Base-by-base conservation (phyloP, 228 moss, liverwort and hornwort species). In the Sphagnum fallax region DNA sequence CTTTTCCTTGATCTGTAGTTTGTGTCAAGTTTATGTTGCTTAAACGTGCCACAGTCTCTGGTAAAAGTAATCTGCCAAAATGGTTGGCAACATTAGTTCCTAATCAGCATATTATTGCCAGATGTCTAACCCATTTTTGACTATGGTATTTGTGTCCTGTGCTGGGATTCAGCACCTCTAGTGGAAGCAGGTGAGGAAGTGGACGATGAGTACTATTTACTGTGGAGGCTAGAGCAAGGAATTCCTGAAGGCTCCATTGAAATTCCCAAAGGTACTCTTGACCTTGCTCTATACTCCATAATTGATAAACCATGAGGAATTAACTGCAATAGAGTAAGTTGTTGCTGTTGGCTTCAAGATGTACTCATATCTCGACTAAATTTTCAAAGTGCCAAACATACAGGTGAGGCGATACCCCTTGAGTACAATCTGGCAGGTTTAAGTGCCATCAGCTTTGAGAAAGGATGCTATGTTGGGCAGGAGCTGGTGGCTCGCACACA, bases 391-490 rank as follows among this genome's bases (percentile, higher is more conserved):
- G 32, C 32, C 32, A 32, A 32, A 61, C 52, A 14, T 62, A 18
- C 71, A 93, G 93, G 90, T 67, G 91, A 94, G 64, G 94, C 94
- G 61, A 91, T 94, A 72, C 91, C 89, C 14, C 69, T 94, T 71
- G 94, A 94, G 83, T 94, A 82, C 79, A 94, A 94, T 66, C 66
- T 94, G 68, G 91, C 77, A 47, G 94, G 84, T 50, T 73, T 94
- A 53, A 87, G 86, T 70, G 94, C 94, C 11, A 89, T 94, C 80
- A 88, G 87, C 69, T 94, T 94, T 75, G 88, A 89, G 6, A 94
- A 94, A 77, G 94, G 94, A 70, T 94, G 94, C 69, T 94, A 94
- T 72, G 84, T 94, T 6, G 94, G 94, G 60, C 94, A 94, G 79
- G 94, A 94, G 62, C 81, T 94, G 53, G 79, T 91, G 51, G 94